These are phyloP conservation scores for Scleroderma bovista DNA, from an alignment of 768 basidiomycete species.

Conservation along the genomic window DNA sequence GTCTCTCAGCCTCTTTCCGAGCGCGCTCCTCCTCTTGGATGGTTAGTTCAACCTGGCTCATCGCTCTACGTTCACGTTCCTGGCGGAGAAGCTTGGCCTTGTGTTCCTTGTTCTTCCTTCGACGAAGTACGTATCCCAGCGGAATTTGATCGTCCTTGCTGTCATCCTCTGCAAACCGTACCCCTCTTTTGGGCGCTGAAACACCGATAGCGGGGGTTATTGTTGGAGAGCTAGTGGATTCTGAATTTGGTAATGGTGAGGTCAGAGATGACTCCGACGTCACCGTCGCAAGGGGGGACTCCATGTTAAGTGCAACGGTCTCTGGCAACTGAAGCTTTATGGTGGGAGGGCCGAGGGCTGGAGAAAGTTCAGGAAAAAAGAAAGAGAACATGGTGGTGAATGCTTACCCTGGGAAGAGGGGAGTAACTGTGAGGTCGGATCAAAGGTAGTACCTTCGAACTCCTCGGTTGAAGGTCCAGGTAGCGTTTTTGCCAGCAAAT, in stretches of 20 bases:
- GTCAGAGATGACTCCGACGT: slow-evolving; percentile 3
- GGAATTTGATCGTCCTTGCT: slow-evolving; percentile 63
- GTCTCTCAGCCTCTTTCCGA: slow-evolving; percentile 43
- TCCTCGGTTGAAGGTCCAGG: slow-evolving; percentile 11
- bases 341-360: slow-evolving; percentile 20
- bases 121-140: slow-evolving; percentile 61
- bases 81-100: slow-evolving; percentile 61
- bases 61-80: slow-evolving; percentile 49
- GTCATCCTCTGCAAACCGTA: slow-evolving; percentile 60
- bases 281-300: slow-evolving; percentile 1
- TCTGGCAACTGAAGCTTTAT: background rate
- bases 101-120: slow-evolving; percentile 68
- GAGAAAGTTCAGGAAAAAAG: slow-evolving; percentile 8
- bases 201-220: slow-evolving; percentile 9
- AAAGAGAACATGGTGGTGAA: background rate
- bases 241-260: background rate
- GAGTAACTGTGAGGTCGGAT: slow-evolving; percentile 11
- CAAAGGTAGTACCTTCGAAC: slow-evolving; percentile 5
- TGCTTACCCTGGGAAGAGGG: slow-evolving; percentile 15
- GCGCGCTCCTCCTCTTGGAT: slow-evolving; percentile 38
- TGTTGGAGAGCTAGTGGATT: background rate
- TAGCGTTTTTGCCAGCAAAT: slow-evolving; percentile 53
- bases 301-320: background rate
- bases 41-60: slow-evolving; percentile 30
- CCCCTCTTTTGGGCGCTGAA: slow-evolving; percentile 40